Evolutionary conservation across 2,329 filamentous ascomycete species (phyloP), one percentile per base, ranked within the genome.

Genomic region (Capronia coronata): DNA sequence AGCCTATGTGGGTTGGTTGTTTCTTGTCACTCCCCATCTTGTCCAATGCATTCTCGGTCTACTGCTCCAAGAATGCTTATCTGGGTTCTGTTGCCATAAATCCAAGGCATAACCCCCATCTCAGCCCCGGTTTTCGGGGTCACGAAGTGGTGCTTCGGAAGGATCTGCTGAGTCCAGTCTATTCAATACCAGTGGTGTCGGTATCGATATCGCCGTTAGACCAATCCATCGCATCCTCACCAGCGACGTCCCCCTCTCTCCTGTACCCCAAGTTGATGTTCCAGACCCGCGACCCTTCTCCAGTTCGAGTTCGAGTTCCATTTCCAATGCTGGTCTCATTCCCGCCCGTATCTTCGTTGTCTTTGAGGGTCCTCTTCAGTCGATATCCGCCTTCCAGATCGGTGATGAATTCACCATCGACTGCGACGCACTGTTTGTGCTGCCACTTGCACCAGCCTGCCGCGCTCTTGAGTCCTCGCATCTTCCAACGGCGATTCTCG

Each of bases 371-470:
- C 23, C 48, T 25, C 34, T 45, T 29, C 13, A 46, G 2, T 22
- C 38, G 25, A 43, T 43, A 43, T 32, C 46, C 50, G 38, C 21
- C 39, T 25, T 49, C 42, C 4, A 18, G 37, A 18, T 46, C 42
- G 13, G 43, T 37, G 8, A 52, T 46, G 23, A 49, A 52, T 25
- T 45, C 37, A 9, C 38, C 46, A 7, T 29, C 22, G 6, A 16
- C 16, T 11, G 16, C 21, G 6, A 22, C 16, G 16, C 23, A n/a
- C 21, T 25, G 30, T 13, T 46, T 2, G 22, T 39, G 4, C 35
- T 35, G 34, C 49, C 43, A 46, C n/a, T 30, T 41, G n/a, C 46
- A 52, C 47, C 49, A 56, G 11, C 34, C 46, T 8, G 47, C 46
- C 9, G 47, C 46, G 14, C 40, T 44, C 21, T 45, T 50, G 22